phyloP scores from a whole-genome alignment of 441 rosid genomes.

The Omphalea diandra region DNA sequence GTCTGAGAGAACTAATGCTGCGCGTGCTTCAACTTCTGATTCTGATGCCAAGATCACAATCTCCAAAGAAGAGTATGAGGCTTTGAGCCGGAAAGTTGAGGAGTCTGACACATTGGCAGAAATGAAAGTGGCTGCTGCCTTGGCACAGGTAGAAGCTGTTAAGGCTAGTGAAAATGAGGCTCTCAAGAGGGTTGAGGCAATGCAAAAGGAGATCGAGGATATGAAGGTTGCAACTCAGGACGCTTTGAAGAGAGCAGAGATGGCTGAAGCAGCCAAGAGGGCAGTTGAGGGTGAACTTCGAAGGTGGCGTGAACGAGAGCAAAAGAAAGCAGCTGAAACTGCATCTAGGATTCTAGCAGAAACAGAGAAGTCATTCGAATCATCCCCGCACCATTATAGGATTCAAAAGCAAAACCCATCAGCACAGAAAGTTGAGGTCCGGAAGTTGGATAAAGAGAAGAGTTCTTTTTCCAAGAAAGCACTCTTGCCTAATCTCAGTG shows the following conservation, averaged over 20 bases:
- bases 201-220: slow-evolving; percentile 71
- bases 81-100: slow-evolving; percentile 73
- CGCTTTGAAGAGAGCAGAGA: slow-evolving; percentile 82
- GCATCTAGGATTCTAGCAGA: slow-evolving; percentile 76
- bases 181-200: slow-evolving; percentile 60
- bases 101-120: slow-evolving; percentile 75
- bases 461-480: slow-evolving; percentile 60
- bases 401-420: slow-evolving; percentile 48
- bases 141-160: slow-evolving; percentile 95
- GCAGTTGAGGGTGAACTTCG: slow-evolving; percentile 93
- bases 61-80: slow-evolving; percentile 80
- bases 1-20: slow-evolving; percentile 73
- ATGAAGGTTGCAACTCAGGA: slow-evolving; percentile 64
- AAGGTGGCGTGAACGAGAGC: slow-evolving; percentile 87
- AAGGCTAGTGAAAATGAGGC: slow-evolving; percentile 91
- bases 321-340: slow-evolving; percentile 81
- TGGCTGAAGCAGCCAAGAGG: slow-evolving; percentile 93
- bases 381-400: slow-evolving; percentile 63
- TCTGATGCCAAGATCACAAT: slow-evolving; percentile 72
- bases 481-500: slow-evolving; percentile 61
- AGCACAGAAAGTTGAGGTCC: slow-evolving; percentile 38
- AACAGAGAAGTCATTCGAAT: slow-evolving; percentile 49
- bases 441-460: slow-evolving; percentile 65
- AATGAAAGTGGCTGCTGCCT: slow-evolving; percentile 92
- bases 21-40: slow-evolving; percentile 71